phyloP scores from a whole-genome alignment of 164 flowering plant genomes.

The Vitis rotundifolia region DNA sequence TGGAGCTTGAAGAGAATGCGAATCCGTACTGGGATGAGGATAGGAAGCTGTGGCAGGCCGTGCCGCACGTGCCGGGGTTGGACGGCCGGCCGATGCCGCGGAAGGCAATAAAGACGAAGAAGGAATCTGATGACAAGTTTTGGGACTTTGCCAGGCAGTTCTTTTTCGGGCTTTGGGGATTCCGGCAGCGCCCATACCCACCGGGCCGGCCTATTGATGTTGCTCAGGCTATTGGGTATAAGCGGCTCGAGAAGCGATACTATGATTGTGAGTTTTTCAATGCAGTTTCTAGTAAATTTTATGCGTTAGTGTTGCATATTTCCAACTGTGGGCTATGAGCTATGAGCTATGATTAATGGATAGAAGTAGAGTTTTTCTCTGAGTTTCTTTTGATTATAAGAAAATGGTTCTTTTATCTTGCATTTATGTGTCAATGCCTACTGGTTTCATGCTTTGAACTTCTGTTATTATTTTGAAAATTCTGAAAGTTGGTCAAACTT shows the following conservation, averaged over 20 bases:
- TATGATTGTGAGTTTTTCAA: slow-evolving; percentile 80
- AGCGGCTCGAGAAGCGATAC: slow-evolving; percentile 82
- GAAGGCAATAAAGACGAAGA: slow-evolving; percentile 56
- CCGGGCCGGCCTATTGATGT: slow-evolving; percentile 80
- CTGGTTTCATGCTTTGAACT: no score
- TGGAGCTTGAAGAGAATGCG: slow-evolving; percentile 58
- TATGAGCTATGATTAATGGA: no score
- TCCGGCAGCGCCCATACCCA: slow-evolving; percentile 84
- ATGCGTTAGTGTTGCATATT: not conserved
- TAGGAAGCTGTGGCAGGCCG: slow-evolving; percentile 55
- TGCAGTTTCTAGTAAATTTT: not conserved
- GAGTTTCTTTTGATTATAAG: no score
- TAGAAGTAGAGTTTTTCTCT: no score
- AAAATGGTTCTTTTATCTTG: no score
- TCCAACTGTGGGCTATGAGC: no score
- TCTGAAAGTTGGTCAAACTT: no score
- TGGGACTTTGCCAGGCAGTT: slow-evolving; percentile 93
- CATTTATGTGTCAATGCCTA: no score
- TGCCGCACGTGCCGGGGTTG: slow-evolving; percentile 74
- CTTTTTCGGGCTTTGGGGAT: slow-evolving; percentile 94
- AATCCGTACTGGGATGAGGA: slow-evolving; percentile 63
- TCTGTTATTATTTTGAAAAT: no score
- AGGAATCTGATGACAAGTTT: slow-evolving; percentile 76
- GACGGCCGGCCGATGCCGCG: slow-evolving; percentile 98
- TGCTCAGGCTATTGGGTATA: slow-evolving; percentile 91